Conservation (phyloP, 2,329 filamentous ascomycete species). For the Podosphaera xanthii region DNA sequence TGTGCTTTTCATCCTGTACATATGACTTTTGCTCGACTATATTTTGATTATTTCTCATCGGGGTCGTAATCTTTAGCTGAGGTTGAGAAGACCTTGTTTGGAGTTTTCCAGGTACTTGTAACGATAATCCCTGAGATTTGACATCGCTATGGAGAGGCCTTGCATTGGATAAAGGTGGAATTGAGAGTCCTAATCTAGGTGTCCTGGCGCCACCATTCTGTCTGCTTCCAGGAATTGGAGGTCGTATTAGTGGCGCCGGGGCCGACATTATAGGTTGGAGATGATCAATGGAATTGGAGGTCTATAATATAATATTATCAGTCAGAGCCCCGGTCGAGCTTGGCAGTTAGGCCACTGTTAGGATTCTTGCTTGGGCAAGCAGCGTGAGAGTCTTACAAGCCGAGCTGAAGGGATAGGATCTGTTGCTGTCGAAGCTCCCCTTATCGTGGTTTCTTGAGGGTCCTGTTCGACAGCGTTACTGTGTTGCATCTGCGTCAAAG, state of each 20-base stretch:
- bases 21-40: constrained; percentile 40
- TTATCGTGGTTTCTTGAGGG: neutral
- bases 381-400: constrained; percentile 3
- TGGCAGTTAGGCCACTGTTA: neutral
- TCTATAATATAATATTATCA: constrained; percentile 6
- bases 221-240: constrained; percentile 17
- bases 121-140: constrained; percentile 8
- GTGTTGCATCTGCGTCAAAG: neutral
- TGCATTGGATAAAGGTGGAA: constrained; percentile 65
- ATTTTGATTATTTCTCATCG: constrained; percentile 55
- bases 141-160: constrained; percentile 36
- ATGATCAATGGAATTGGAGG: constrained; percentile 6
- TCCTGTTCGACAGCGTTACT: neutral
- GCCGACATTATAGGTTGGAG: constrained; percentile 15
- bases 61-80: constrained; percentile 67
- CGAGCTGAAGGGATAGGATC: neutral
- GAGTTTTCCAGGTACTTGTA: constrained; percentile 14
- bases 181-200: constrained; percentile 51
- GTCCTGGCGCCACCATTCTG: constrained; percentile 12
- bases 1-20: constrained; percentile 16
- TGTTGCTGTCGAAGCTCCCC: neutral
- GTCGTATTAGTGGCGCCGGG: constrained; percentile 16
- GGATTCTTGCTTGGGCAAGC: constrained; percentile 3
- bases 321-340: neutral
- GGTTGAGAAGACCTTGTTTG: constrained; percentile 36